These are phyloP conservation scores for Nitzschia inconspicua DNA, from an alignment of 108 stramenopile species.

Conservation along the genomic window DNA sequence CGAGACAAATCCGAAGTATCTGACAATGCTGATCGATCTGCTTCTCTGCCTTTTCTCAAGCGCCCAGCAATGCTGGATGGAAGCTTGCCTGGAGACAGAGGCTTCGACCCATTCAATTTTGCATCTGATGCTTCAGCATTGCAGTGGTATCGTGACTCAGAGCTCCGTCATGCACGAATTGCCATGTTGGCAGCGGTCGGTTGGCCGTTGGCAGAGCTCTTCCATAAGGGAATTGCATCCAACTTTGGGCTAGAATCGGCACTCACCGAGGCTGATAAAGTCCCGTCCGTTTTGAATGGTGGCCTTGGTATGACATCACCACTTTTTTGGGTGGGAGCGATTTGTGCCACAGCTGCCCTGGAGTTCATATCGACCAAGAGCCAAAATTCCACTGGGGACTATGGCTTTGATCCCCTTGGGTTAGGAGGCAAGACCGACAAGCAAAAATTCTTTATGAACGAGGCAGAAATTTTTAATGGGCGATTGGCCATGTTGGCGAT, in stretches of 20 bases:
- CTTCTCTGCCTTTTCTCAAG: constrained; percentile 72
- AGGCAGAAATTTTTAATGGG: constrained; percentile 72
- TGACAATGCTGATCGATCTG: constrained; percentile 42
- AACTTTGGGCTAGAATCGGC: constrained; percentile 11
- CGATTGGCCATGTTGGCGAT: constrained; percentile 81
- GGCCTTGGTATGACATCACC: constrained; percentile 54
- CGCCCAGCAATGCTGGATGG: constrained; percentile 52
- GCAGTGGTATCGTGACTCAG: constrained; percentile 18
- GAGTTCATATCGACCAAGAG: constrained; percentile 40
- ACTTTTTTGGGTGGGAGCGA: constrained; percentile 47
- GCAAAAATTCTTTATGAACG: constrained; percentile 28
- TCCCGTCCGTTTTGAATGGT: constrained; percentile 71
- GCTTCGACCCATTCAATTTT: constrained; percentile 85
- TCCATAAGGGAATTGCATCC: constrained; percentile 36
- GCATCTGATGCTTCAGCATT: constrained; percentile 3
- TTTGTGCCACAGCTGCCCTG: constrained; percentile 29
- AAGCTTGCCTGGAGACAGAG: constrained; percentile 80
- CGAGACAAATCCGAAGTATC: constrained; percentile 5
- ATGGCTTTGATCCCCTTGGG: constrained; percentile 59
- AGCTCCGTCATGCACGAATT: constrained; percentile 24
- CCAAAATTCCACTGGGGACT: constrained; percentile 77
- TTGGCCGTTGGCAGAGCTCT: constrained; percentile 69
- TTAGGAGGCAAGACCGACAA: constrained; percentile 35
- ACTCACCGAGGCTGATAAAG: constrained; percentile 41
- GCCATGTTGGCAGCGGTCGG: constrained; percentile 67